These are phyloP conservation scores for Aspergillus udagawae DNA, from an alignment of 2,329 filamentous ascomycete species.

Conservation along the genomic window DNA sequence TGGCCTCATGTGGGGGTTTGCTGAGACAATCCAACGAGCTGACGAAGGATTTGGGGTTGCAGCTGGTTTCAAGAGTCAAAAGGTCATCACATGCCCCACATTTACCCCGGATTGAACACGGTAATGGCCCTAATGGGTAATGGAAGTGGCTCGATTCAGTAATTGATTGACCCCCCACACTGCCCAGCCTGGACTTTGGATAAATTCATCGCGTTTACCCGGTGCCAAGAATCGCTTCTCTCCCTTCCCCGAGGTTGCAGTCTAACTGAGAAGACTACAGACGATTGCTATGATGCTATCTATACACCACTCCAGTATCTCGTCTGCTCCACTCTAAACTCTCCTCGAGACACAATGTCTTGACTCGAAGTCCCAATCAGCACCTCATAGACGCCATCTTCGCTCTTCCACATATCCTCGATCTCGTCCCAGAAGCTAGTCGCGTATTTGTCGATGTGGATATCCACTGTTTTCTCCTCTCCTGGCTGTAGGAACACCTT, in stretches of 20 bases:
- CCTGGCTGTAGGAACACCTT: constrained; percentile 40
- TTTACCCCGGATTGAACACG: not conserved
- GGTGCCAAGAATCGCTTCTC: not conserved
- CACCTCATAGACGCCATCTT: constrained; percentile 37
- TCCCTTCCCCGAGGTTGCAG: too few relatives aligned
- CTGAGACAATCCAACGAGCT: not conserved
- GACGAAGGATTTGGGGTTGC: not conserved
- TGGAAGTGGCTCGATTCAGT: not conserved
- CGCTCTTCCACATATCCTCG: constrained; percentile 37
- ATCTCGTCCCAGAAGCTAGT: constrained; percentile 43
- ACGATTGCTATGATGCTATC: not conserved
- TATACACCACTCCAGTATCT: constrained; percentile 22
- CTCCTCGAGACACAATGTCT: constrained; percentile 17
- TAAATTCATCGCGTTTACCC: constrained; percentile 5
- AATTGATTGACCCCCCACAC: not conserved
- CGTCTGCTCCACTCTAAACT: constrained; percentile 17
- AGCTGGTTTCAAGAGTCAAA: not conserved
- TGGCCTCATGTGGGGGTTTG: not conserved
- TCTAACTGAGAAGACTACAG: not conserved
- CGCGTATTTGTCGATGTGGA: constrained; percentile 33
- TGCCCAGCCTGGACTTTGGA: not conserved
- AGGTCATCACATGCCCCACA: not conserved
- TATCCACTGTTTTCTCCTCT: constrained; percentile 27
- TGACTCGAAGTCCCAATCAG: constrained; percentile 31
- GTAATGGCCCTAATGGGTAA: not conserved